These are phyloP conservation scores for Trichophyton verrucosum DNA, from an alignment of 2,329 filamentous ascomycete genomes.

Conservation along the genomic window DNA sequence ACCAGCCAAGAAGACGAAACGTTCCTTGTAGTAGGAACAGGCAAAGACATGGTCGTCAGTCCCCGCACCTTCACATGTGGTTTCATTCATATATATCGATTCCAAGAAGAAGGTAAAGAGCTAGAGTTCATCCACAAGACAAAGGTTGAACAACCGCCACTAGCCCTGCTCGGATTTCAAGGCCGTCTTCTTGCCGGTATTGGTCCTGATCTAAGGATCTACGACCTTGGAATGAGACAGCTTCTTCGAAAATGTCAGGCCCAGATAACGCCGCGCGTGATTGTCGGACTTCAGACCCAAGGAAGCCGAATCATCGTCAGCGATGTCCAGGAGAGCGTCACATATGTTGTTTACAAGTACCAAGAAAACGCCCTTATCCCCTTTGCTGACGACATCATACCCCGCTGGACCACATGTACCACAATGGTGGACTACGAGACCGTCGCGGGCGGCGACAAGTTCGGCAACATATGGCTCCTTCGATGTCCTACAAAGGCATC, in stretches of 20 bases:
- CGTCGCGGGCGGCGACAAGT: slow-evolving; percentile 88
- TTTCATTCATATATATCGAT: slow-evolving; percentile 84
- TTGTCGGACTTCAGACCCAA: slow-evolving; percentile 78
- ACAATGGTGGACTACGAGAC: slow-evolving; percentile 98
- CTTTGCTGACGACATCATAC: slow-evolving; percentile 79
- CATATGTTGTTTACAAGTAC: slow-evolving; percentile 86
- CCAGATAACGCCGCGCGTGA: slow-evolving; percentile 65
- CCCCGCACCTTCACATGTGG: slow-evolving; percentile 65
- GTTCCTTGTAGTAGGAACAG: slow-evolving; percentile 89
- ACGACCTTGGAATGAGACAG: slow-evolving; percentile 86
- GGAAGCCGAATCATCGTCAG: slow-evolving; percentile 84
- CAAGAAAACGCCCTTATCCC: slow-evolving; percentile 84
- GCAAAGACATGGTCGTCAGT: slow-evolving; percentile 72
- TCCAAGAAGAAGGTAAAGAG: slow-evolving; percentile 73
- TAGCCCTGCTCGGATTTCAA: slow-evolving; percentile 86
- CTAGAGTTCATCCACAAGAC: slow-evolving; percentile 96
- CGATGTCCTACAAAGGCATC: slow-evolving; percentile 77
- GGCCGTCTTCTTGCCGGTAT: slow-evolving; percentile 78
- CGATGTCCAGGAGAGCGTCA: slow-evolving; percentile 84
- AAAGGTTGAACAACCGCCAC: slow-evolving; percentile 74
- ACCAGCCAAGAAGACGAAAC: slow-evolving; percentile 76
- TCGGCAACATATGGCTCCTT: slow-evolving; percentile 89
- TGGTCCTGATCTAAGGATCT: slow-evolving; percentile 69
- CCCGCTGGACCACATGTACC: slow-evolving; percentile 80
- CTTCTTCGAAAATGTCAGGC: slow-evolving; percentile 84